Base-by-base conservation (phyloP, 2,329 filamentous ascomycete genomes). In the Thielaviopsis euricoi region DNA sequence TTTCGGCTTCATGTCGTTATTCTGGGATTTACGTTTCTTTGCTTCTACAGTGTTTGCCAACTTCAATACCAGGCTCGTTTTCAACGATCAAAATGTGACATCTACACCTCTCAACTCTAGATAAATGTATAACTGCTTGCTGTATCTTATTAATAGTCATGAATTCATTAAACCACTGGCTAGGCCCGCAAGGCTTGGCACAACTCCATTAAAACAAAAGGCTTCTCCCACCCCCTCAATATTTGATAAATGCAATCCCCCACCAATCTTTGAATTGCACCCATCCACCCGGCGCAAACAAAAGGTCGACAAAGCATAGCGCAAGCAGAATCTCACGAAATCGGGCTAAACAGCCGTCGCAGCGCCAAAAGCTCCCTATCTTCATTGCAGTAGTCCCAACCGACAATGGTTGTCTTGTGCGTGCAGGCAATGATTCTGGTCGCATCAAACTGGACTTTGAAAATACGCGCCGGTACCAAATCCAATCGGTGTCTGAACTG, bases 381-480 rank as follows among this genome's bases (percentile, higher is more conserved):
- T 4, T 82, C 85, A 64, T 89, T 88, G 60, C 89, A 93, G 76
- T 97, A 98, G 69, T 98, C 93, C 93, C 93, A 98, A 0, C 90
- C 93, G 0, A 97, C 89, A 66, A 98, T 97, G 17, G 86, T 82
- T 46, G 84, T 84, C 58, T 93, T 89, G 69, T 97, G 90, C 62
- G 87, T 93, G 68, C 91, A 96, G 72, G 90, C 96, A 57, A 98
- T 86, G 64, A 98, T 94, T 64, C 90, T 83, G 22, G 89, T 80
- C 0, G 89, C 87, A 67, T 98, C 93, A 64, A 96, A 98, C 69
- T 98, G 93, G 40, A 97, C 76, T 71, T 98, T 98, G 75, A 97
- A 98, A 2, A 98, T 87, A 23, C 93, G 72, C 7, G 76, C 74
- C 12, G 75, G 73, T 57, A 73, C 74, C 33, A 72, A 70, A 61